phyloP scores from a whole-genome alignment of 371 early-diverging fungal species.

The Capniomyces stellatus region DNA sequence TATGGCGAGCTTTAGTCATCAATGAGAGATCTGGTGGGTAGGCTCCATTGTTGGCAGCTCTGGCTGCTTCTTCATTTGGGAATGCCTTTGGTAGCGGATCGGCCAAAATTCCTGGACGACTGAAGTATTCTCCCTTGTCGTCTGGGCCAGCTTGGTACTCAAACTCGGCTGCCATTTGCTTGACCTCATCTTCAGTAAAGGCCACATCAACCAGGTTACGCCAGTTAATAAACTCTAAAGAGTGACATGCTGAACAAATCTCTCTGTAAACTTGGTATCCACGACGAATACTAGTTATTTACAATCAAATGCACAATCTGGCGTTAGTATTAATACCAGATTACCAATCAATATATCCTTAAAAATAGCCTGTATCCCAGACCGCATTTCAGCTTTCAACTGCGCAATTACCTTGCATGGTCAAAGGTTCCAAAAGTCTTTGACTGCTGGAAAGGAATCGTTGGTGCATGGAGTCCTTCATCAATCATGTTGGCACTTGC shows the following conservation, averaged over 20 bases:
- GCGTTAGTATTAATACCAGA: background rate
- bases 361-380: background rate
- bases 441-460: slow-evolving; percentile 75
- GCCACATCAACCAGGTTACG: slow-evolving; percentile 86
- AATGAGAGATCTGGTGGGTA: slow-evolving; percentile 90
- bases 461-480: slow-evolving; percentile 82
- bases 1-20: slow-evolving; percentile 90
- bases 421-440: slow-evolving; percentile 72
- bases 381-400: background rate
- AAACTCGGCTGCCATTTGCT: slow-evolving; percentile 82
- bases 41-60: slow-evolving; percentile 92
- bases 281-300: slow-evolving; percentile 62
- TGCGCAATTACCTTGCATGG: slow-evolving; percentile 78
- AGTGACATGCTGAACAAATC: slow-evolving; percentile 94
- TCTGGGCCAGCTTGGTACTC: slow-evolving; percentile 89
- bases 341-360: too few relatives aligned
- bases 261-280: slow-evolving; percentile 97
- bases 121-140: slow-evolving; percentile 83
- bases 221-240: slow-evolving; percentile 80
- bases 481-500: slow-evolving; percentile 43
- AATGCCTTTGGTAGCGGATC: slow-evolving; percentile 89
- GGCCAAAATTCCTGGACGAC: slow-evolving; percentile 88
- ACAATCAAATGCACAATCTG: too few relatives aligned
- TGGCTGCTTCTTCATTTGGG: slow-evolving; percentile 91
- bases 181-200: slow-evolving; percentile 82